phyloP scores from a whole-genome alignment of 768 basidiomycete species.

The Tulasnella sp. region DNA sequence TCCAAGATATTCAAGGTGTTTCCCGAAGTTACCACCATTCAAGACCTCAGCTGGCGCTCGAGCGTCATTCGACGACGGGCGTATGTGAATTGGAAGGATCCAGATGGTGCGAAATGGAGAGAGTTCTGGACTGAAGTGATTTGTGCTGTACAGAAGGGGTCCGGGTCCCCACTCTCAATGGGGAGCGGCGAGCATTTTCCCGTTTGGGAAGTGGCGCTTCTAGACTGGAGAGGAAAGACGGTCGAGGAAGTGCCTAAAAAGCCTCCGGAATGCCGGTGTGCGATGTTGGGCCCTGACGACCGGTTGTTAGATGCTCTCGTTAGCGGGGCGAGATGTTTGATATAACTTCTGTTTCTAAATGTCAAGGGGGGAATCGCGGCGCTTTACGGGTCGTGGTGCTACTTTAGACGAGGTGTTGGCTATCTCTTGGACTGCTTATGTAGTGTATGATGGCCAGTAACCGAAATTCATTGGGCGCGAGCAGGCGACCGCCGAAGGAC shows the following conservation, averaged over 20 bases:
- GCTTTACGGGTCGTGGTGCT: no score
- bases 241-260: not conserved
- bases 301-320: not conserved
- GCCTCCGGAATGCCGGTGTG: not conserved
- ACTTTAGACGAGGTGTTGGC: no score
- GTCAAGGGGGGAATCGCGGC: no score
- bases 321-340: not conserved
- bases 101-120: not conserved
- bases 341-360: no score
- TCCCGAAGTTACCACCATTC: not conserved
- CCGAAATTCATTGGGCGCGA: no score
- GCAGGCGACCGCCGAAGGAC: no score
- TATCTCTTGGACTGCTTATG: no score
- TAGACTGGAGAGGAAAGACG: not conserved
- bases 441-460: no score
- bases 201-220: not conserved
- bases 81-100: not conserved
- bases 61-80: not conserved
- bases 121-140: not conserved
- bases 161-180: no score
- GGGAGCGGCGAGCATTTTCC: no score
- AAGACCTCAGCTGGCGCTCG: not conserved
- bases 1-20: not conserved
- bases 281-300: not conserved
- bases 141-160: not conserved